These are phyloP conservation scores for Paracoccidioides brasiliensis DNA, from an alignment of 2,329 filamentous ascomycete genomes.

Conservation along the genomic window DNA sequence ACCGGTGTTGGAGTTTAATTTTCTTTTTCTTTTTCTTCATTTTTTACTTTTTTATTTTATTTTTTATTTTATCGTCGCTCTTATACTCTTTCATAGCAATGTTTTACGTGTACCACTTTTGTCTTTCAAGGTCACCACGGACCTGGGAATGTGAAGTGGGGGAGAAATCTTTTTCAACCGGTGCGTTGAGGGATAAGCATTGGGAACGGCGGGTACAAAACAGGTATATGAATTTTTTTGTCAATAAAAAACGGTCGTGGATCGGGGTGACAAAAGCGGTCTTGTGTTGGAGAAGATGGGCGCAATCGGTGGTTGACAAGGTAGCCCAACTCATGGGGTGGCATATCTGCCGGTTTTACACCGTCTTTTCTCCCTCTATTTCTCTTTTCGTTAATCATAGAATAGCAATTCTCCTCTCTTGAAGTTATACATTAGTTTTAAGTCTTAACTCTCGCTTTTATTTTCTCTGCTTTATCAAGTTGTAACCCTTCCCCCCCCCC, in stretches of 20 bases:
- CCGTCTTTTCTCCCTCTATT: neutral
- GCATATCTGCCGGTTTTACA: no score
- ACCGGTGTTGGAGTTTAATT: constrained; percentile 14
- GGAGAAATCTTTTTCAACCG: neutral
- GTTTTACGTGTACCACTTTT: neutral
- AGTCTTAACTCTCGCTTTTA: neutral
- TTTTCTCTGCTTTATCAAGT: no score
- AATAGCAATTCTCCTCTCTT: constrained; percentile 30
- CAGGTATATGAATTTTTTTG: neutral
- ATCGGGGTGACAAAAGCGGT: neutral
- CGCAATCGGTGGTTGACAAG: neutral
- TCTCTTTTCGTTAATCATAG: constrained; percentile 16
- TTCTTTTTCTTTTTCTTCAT: no score
- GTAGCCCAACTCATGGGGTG: no score
- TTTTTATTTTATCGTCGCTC: neutral
- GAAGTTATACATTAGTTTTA: neutral
- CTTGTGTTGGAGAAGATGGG: neutral
- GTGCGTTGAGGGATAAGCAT: no score
- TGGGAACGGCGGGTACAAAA: no score
- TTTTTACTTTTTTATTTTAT: no score
- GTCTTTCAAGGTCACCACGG: neutral
- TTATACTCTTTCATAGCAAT: neutral
- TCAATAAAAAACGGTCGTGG: neutral
- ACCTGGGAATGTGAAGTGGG: neutral
- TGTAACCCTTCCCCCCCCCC: no score